phyloP scores from a whole-genome alignment of 805 yeast genomes.

The Alloascoidea hylecoeti region DNA sequence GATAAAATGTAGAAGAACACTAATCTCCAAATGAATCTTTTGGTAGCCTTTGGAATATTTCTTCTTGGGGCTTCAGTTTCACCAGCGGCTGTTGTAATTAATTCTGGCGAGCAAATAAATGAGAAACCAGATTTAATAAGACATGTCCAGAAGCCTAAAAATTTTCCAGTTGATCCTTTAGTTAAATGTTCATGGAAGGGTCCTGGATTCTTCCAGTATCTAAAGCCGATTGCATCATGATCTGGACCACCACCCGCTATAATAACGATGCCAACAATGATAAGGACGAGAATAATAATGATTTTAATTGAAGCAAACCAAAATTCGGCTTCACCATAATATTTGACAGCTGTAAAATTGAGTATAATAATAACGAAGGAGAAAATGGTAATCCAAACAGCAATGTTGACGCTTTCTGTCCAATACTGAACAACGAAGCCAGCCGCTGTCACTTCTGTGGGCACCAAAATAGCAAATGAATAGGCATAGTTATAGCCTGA shows the following conservation, averaged over 20 bases:
- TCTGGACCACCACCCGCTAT: conserved; percentile 84
- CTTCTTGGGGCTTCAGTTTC: conserved; percentile 63
- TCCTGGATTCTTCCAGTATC: conserved; percentile 39
- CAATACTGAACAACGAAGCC: conserved; percentile 70
- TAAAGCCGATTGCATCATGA: conserved; percentile 45
- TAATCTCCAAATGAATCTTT: conserved; percentile 57
- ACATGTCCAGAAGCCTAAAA: conserved; percentile 61
- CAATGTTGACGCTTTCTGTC: conserved; percentile 66
- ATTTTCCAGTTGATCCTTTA: conserved; percentile 45
- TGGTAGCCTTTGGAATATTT: conserved; percentile 66
- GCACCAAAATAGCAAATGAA: conserved; percentile 62
- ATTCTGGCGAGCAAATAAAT: conserved; percentile 79
- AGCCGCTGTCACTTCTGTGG: conserved; percentile 73
- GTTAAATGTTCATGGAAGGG: conserved; percentile 42
- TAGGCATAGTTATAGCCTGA: conserved; percentile 75
- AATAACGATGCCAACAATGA: conserved; percentile 61
- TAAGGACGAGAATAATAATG: conserved; percentile 58
- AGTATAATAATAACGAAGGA: conserved; percentile 46
- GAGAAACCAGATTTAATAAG: conserved; percentile 42
- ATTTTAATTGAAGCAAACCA: conserved; percentile 67
- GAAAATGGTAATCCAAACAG: conserved; percentile 52
- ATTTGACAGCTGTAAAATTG: conserved; percentile 58
- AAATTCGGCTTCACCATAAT: conserved; percentile 76
- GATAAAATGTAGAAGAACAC: conserved; percentile 59
- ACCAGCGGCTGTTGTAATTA: conserved; percentile 74